phyloP scores from a whole-genome alignment of 768 basidiomycete species.

The Termitomyces sp. region DNA sequence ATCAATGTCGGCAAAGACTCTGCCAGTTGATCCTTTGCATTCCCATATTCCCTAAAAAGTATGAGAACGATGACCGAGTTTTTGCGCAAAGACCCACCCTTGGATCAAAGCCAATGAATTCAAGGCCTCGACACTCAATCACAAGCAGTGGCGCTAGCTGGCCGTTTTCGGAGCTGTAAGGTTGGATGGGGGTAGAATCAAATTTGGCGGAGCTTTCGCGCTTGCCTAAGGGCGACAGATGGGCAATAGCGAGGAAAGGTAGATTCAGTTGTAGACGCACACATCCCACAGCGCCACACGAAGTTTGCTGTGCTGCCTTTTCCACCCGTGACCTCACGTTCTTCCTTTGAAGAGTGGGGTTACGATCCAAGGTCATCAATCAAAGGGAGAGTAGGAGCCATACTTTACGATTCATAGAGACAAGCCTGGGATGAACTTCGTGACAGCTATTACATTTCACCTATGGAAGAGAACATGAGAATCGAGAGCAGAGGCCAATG shows the following conservation, averaged over 20 bases:
- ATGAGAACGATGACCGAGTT: not conserved
- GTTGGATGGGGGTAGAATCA: conserved; percentile 45
- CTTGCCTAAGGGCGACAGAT: conserved; percentile 43
- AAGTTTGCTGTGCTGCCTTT: conserved; percentile 74
- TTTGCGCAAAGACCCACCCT: conserved; percentile 39
- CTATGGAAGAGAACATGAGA: conserved; percentile 28
- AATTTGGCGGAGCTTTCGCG: conserved; percentile 84
- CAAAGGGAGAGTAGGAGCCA: conserved; percentile 5
- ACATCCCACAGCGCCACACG: conserved; percentile 76
- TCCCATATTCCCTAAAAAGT: conserved; percentile 69
- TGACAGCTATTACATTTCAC: conserved; percentile 81
- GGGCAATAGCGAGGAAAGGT: conserved; percentile 6
- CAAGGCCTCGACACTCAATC: conserved; percentile 85
- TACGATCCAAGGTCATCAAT: not conserved
- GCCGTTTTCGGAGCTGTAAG: conserved; percentile 63
- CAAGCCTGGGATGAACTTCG: conserved; percentile 69
- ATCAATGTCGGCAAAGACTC: conserved; percentile 64
- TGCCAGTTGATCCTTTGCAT: conserved; percentile 61
- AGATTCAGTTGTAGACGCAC: conserved; percentile 29
- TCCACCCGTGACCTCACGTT: conserved; percentile 59
- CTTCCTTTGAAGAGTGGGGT: conserved; percentile 48
- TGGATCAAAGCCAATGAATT: conserved; percentile 78
- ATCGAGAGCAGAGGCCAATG: not conserved
- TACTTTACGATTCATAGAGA: conserved; percentile 72
- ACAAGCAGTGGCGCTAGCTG: conserved; percentile 64